Evolutionary conservation across 495 filamentous ascomycete species (phyloP), one percentile per base, ranked within the genome.

Genomic region (Cercophora samala): DNA sequence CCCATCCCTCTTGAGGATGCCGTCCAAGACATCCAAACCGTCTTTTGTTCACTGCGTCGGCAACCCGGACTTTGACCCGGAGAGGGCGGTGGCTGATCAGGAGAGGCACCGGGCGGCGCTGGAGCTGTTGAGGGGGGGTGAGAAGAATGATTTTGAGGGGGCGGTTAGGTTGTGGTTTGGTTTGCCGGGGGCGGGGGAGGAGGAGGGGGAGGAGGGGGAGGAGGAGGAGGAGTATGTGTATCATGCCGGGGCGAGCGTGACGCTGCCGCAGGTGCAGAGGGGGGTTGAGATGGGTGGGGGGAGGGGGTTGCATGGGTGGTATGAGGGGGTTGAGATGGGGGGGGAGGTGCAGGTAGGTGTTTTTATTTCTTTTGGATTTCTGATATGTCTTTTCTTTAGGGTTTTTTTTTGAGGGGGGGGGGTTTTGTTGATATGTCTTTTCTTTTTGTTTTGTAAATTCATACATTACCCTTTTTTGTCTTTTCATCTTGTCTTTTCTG

Each of bases 171-270:
- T 74, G n/a, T 81, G 82, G 51, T 89, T 90, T 74, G 67, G 72
- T 6, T 74, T 89, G 1, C 71, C 19, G 22, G 58, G 9, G 22
- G 15, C 77, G 3, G 62, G 72, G 17, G 67, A 76, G 37, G 86
- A 89, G 69, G 68, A 67, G 53, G n/a, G n/a, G n/a, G n/a, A n/a
- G n/a, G n/a, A n/a, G 22, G 58, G 9, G 22, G 15, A 76, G 3
- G 62, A 72, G 17, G 67, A 76, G 37, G 86, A 89, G 69, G 68
- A 67, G 53, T 89, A 87, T 72, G 77, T 83, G 46, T 90, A 89
- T 75, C 81, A 84, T 64, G 87, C 85, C 32, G 83, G 81, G 37
- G 78, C 81, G 17, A 83, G 77, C 67, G 75, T 82, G 55, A 76
- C 69, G 74, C 79, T 89, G 3, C 68, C 77, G 19, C 79, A 87